phyloP scores from a whole-genome alignment of 2,329 filamentous ascomycete species.

The Pseudohalonectria lignicola region DNA sequence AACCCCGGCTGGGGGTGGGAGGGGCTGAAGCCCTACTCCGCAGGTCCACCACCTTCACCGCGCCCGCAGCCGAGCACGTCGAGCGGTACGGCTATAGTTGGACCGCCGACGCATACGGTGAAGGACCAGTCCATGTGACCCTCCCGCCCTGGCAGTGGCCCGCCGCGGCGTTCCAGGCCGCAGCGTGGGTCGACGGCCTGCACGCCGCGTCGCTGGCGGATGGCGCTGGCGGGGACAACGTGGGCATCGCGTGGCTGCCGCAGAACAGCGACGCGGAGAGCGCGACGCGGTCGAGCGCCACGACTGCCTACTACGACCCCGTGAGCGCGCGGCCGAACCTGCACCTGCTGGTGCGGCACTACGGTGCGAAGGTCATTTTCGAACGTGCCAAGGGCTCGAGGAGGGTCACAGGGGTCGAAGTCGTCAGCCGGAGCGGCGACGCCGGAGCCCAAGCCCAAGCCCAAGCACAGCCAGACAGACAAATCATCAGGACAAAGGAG shows the following conservation, averaged over 20 bases:
- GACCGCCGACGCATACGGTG: slow-evolving; percentile 2
- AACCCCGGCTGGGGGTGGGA: slow-evolving; percentile 46
- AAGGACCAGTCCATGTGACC: slow-evolving; percentile 2
- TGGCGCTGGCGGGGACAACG: slow-evolving; percentile 17
- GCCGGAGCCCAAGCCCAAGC: not conserved
- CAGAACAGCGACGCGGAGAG: slow-evolving; percentile 24
- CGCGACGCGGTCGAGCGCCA: slow-evolving; percentile 27
- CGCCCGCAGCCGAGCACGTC: not conserved
- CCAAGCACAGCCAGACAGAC: too few relatives aligned
- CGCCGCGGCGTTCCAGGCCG: slow-evolving; percentile 1
- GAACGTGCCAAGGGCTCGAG: not conserved
- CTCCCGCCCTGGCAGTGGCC: slow-evolving; percentile 6
- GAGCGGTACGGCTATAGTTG: slow-evolving; percentile 3
- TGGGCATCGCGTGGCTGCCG: slow-evolving; percentile 23
- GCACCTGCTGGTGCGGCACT: slow-evolving; percentile 14
- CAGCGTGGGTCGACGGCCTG: slow-evolving; percentile 1
- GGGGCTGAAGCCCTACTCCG: slow-evolving; percentile 9
- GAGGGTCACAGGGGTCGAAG: slow-evolving; percentile 1
- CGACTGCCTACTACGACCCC: slow-evolving; percentile 26
- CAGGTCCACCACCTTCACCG: slow-evolving; percentile 6
- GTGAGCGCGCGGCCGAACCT: slow-evolving; percentile 23
- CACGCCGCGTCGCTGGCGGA: not conserved
- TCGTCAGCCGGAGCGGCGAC: not conserved
- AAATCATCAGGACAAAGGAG: too few relatives aligned
- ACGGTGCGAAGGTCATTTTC: not conserved